Base-by-base conservation (phyloP, 179 eudicot species). In the Corrigiola litoralis region DNA sequence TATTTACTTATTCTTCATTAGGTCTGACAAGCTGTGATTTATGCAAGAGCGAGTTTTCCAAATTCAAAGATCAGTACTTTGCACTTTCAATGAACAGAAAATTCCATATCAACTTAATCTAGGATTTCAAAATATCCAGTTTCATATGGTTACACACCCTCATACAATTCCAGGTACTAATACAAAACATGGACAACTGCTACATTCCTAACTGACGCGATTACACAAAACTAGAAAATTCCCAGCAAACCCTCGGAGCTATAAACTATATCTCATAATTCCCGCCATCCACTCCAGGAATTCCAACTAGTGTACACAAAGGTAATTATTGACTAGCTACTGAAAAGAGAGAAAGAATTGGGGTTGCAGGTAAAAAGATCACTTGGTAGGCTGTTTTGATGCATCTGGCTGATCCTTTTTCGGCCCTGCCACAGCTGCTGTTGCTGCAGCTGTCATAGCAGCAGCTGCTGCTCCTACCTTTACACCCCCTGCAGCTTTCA, bases 391-490 rank as follows among this genome's bases (percentile, higher is more conserved):
- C 50, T 75, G 81, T 61, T 73, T 61, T 16, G 85, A 50, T 61
- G 81, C 42, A 58, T 82, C 80, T 10, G 79, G 76, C 24, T 79
- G 65, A 33, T 89, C 94, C 68, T 83, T 81, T 49, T 83, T 88
- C 21, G 85, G 60, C 23, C 88, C 88, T 0, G 92, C 56, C 53
- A 85, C 67, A 38, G 98, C 86, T 20, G 98, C 96, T 42, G 84
- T 81, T 28, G 96, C 98, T 3, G 96, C 96, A 37, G 96, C 98
- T 5, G 90, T 82, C 95, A 87, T 76, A 47, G 98, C 98, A 21
- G 87, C 92, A 1, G 98, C 90, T n/a, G 98, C 98, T 20, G 87
- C 96, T 62, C 98, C 98, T 24, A 92, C 1, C 70, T 92, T 89
- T 11, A 41, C 95, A 65, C 96, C 96, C 40, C 95, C 92, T 8